phyloP scores from a whole-genome alignment of 2,329 filamentous ascomycete species.

The Ceratocystis variospora region DNA sequence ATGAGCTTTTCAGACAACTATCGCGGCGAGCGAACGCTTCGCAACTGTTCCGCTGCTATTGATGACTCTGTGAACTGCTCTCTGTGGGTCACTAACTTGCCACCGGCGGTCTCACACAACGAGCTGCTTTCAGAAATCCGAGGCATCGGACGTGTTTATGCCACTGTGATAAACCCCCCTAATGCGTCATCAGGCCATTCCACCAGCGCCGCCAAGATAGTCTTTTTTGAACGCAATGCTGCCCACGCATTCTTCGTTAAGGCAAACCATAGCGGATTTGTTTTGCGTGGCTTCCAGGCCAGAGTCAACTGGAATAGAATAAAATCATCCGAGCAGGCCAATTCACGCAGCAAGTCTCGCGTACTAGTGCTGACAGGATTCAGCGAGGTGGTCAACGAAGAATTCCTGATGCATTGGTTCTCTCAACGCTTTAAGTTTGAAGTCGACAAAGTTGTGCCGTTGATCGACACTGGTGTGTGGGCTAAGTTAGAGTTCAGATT shows the following conservation, averaged over 20 bases:
- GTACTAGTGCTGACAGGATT: constrained; percentile 39
- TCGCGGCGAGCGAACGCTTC: constrained; percentile 28
- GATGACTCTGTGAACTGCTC: constrained; percentile 34
- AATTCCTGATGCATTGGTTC: constrained; percentile 31
- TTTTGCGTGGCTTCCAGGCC: constrained; percentile 28
- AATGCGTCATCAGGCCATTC: constrained; percentile 26
- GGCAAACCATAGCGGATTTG: constrained; percentile 24
- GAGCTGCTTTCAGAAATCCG: constrained; percentile 34
- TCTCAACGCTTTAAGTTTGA: constrained; percentile 33
- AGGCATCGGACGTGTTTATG: constrained; percentile 37
- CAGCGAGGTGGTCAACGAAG: constrained; percentile 31
- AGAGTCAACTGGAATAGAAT: constrained; percentile 37
- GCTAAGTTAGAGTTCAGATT: constrained; percentile 38
- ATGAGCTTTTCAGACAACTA: constrained; percentile 27
- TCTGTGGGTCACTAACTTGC: constrained; percentile 40
- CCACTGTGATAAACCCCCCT: constrained; percentile 38
- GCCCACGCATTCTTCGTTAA: constrained; percentile 27
- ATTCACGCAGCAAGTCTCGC: constrained; percentile 29
- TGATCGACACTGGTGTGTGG: constrained; percentile 23
- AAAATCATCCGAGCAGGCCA: constrained; percentile 26
- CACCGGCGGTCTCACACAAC: constrained; percentile 29
- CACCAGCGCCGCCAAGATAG: constrained; percentile 35
- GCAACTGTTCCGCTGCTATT: constrained; percentile 31
- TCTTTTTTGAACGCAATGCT: constrained; percentile 33
- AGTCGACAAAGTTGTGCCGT: constrained; percentile 31